These are phyloP conservation scores for Diospyros kaki DNA, from an alignment of 148 eudicot species.

Conservation along the genomic window DNA sequence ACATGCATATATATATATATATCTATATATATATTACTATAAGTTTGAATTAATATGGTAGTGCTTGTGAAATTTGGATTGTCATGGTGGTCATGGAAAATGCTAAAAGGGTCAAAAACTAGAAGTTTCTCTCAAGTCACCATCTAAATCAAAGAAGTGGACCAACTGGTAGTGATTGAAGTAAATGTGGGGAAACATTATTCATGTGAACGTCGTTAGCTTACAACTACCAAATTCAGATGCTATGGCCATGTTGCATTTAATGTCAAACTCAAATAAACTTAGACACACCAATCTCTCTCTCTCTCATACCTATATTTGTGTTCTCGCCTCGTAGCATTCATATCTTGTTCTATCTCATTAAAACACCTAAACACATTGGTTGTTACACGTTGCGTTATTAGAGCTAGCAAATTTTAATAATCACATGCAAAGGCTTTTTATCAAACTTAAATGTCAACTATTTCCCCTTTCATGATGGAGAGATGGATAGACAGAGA, in stretches of 20 bases:
- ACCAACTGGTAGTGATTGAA: constrained; percentile 22
- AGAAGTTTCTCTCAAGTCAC: constrained; percentile 1
- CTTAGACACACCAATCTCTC: neutral
- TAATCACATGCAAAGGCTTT: too few relatives aligned
- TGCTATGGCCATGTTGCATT: neutral
- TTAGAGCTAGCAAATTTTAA: too few relatives aligned
- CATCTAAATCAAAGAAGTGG: constrained; percentile 20
- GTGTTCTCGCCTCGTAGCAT: neutral
- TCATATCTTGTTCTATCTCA: neutral
- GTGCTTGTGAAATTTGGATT: too few relatives aligned
- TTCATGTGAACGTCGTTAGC: constrained; percentile 24
- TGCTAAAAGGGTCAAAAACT: neutral
- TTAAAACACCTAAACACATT: neutral
- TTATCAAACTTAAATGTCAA: too few relatives aligned
- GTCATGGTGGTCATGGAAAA: neutral
- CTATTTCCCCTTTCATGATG: too few relatives aligned
- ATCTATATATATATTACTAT: too few relatives aligned
- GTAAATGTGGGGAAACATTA: constrained; percentile 17
- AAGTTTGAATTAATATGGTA: too few relatives aligned
- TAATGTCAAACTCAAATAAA: constrained; percentile 1
- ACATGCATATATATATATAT: too few relatives aligned
- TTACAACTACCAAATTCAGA: constrained; percentile 22
- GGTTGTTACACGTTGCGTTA: neutral
- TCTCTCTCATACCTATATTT: neutral
- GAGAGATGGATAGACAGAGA: too few relatives aligned